Base-by-base conservation (phyloP, 23 red algal species). In the Chondrus crispus region DNA sequence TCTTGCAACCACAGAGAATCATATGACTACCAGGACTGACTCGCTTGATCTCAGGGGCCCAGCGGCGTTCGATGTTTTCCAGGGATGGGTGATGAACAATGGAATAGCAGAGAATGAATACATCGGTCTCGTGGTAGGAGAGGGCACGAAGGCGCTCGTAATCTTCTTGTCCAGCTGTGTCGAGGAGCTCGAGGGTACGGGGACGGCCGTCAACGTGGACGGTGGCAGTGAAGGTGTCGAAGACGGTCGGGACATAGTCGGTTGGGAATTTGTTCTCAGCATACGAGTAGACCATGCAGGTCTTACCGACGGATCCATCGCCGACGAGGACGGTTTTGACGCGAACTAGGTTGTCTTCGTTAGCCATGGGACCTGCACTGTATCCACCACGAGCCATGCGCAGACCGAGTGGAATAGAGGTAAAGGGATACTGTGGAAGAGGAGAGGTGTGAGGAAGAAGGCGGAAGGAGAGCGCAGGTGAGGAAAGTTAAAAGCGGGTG, bases 131-230 rank as follows among this genome's bases (percentile, higher is more conserved):
- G 69, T 88, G 92, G 85, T 96, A 98, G 73, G 82, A 91, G 13
- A 98, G 91, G 35, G 94, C 97, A 44, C 97, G 93, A 29, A 98
- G 91, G 39, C 93, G 76, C 49, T 96, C 77, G 66, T 98, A 98
- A 78, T 98, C 97, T 62, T 98, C 97, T 62, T 98, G 97, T 42
- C 97, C 97, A 2, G 97, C 97, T 38, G 97, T 96, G 51, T 98
- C 97, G 45, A 92, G 85, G 5, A 98, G 87, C 93, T 98, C 93
- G 36, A 98, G 88, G 54, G 89, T 94, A 12, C 83, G 81, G 8
- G 91, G 91, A 48, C 74, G 82, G 68, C 93, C 97, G 82, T 98
- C 94, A 10, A 95, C 93, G 50, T 95, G 86, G 60, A 98, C 94
- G 33, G 91, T 94, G 46, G 94, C 97, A 39, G 82, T 92, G 91